Evolutionary conservation across 306 rosid species (phyloP).

Genomic region (Corylus heterophylla): DNA sequence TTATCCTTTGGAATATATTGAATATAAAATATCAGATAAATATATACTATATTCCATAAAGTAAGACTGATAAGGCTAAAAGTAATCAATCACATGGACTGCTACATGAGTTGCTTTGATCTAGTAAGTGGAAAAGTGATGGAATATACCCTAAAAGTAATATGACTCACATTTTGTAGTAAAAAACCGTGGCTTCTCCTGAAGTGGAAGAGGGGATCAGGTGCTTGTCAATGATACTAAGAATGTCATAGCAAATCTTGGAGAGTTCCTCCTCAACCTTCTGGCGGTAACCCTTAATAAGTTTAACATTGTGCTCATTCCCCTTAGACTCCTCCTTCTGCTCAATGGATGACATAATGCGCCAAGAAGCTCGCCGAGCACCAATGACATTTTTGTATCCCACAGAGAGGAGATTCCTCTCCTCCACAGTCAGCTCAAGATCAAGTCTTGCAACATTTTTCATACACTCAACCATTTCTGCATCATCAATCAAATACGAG

Average conservation of each 20-base stretch:
- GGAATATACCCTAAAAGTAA: slow-evolving; percentile 2
- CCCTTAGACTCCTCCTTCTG: slow-evolving; percentile 97
- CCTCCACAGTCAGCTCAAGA: slow-evolving; percentile 91
- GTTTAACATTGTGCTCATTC: slow-evolving; percentile 83
- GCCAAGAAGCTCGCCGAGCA: slow-evolving; percentile 97
- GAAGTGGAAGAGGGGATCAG: slow-evolving; percentile 80
- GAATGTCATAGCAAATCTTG: slow-evolving; percentile 86
- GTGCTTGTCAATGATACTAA: slow-evolving; percentile 76
- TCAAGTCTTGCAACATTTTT: slow-evolving; percentile 87
- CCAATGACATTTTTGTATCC: slow-evolving; percentile 98
- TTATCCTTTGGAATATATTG: slow-evolving; percentile 9
- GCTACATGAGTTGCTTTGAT: slow-evolving; percentile 13
- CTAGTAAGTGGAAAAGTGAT: slow-evolving; percentile 5
- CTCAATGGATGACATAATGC: slow-evolving; percentile 97
- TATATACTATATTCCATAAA: slow-evolving; percentile 12
- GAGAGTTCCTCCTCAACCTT: slow-evolving; percentile 96
- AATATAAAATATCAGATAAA: neutral
- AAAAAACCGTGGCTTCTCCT: slow-evolving; percentile 92
- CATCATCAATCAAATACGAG: slow-evolving; percentile 19
- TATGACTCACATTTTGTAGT: slow-evolving; percentile 86
- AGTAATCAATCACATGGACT: slow-evolving; percentile 7
- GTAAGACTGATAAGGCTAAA: slow-evolving; percentile 9
- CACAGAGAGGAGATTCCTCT: slow-evolving; percentile 97
- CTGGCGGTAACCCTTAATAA: slow-evolving; percentile 82
- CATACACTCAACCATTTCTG: slow-evolving; percentile 99